phyloP scores from a whole-genome alignment of 345 rosid genomes.

The Salix brachista region DNA sequence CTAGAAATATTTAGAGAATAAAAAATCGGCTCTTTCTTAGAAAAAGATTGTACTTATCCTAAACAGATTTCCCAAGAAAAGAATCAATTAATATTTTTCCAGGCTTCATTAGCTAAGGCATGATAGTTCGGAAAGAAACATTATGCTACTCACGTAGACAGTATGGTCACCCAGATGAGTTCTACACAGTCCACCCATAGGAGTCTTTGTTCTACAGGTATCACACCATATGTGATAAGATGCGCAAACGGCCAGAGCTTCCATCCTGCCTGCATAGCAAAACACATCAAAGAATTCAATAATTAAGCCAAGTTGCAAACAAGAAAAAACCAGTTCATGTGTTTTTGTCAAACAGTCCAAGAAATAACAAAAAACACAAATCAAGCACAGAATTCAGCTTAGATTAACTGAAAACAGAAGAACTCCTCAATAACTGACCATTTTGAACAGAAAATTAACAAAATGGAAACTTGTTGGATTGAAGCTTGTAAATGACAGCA shows the following conservation, averaged over 20 bases:
- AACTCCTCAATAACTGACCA: background rate
- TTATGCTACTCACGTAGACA: slow-evolving; percentile 70
- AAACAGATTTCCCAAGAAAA: background rate
- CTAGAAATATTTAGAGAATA: background rate
- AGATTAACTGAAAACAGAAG: background rate
- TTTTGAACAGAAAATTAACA: background rate
- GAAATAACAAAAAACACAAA: background rate
- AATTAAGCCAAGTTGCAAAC: background rate
- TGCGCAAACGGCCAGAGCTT: slow-evolving; percentile 99
- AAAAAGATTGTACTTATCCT: background rate
- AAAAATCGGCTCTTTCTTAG: background rate
- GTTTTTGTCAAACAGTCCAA: background rate
- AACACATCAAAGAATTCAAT: slow-evolving; percentile 16
- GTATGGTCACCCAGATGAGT: slow-evolving; percentile 97
- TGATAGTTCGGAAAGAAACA: background rate
- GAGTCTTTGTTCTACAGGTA: slow-evolving; percentile 93
- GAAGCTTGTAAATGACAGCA: background rate
- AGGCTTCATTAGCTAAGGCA: background rate
- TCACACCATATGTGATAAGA: slow-evolving; percentile 78
- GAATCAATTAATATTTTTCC: background rate
- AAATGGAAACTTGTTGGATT: background rate
- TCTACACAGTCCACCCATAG: slow-evolving; percentile 97
- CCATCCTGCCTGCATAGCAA: slow-evolving; percentile 82
- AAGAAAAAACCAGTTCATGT: background rate
- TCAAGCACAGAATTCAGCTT: background rate